Percentiles rank a stretch among this genome's conserved stretches.
Conservation (phyloP, 2,329 filamentous ascomycete genomes). For the Talaromyces sp. region DNA sequence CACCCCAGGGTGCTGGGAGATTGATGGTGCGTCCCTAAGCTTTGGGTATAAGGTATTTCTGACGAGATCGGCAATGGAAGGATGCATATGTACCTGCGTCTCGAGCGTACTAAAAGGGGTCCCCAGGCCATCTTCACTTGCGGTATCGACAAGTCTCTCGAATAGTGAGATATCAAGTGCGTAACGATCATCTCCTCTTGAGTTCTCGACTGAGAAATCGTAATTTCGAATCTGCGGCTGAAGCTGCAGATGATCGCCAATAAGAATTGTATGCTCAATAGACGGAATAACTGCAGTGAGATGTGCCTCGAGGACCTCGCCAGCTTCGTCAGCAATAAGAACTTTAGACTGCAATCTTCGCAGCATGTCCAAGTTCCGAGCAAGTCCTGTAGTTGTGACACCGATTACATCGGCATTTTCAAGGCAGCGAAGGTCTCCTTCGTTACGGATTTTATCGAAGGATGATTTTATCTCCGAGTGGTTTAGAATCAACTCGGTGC, state of each 20-base stretch:
- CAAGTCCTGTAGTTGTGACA: constrained; percentile 50
- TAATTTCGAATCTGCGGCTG: constrained; percentile 37
- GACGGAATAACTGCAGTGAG: constrained; percentile 36
- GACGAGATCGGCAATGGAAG: constrained; percentile 56
- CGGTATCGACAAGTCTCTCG: constrained; percentile 42
- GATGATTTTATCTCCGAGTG: constrained; percentile 10
- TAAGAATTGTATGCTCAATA: constrained; percentile 38
- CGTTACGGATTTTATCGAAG: constrained; percentile 17
- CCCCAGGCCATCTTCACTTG: constrained; percentile 11
- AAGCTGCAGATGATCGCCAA: constrained; percentile 42
- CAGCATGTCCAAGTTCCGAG: constrained; percentile 41
- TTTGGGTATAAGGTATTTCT: constrained; percentile 53
- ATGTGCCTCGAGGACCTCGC: constrained; percentile 39
- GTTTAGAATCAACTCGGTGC: background rate
- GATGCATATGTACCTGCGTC: constrained; percentile 62
- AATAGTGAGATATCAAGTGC: constrained; percentile 48
- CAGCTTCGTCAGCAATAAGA: constrained; percentile 40
- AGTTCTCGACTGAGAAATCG: constrained; percentile 28
- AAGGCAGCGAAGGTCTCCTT: constrained; percentile 24
- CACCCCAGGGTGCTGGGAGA: constrained; percentile 36
- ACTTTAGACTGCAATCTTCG: constrained; percentile 38
- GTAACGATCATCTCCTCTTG: constrained; percentile 29
- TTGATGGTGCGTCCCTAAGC: constrained; percentile 46
- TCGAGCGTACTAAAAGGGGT: constrained; percentile 44
- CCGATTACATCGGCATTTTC: constrained; percentile 46